Evolutionary conservation across 306 rosid species (phyloP), one percentile per base, ranked within the genome.

Genomic region (Cucurbita ficifolia): DNA sequence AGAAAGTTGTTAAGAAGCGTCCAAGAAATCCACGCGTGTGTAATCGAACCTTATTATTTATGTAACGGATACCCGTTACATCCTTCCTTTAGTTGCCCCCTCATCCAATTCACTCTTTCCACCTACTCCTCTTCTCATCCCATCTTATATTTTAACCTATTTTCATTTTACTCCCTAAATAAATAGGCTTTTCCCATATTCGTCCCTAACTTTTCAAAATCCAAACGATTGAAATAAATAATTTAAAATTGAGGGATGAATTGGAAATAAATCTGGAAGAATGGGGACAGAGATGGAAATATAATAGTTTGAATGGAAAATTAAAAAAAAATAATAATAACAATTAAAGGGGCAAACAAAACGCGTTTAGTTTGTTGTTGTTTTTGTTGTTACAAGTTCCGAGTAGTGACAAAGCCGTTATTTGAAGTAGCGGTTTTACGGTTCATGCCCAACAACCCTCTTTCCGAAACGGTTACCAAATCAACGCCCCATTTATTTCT

Each of bases 381-480:
- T 39, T 48, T 14, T 59, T 62, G 57, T 50, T 45, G 64, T 36
- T 46, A 43, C 14, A 35, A 48, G 64, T 35, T 52, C 52, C 21
- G 61, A 48, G 55, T 13, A 75, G 72, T 59, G 60, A 50, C 53
- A 18, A 56, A 77, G 80, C 83, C 79, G 81, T 83, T 80, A 78
- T 77, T 36, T 58, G 7, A 76, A 45, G 43, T 45, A 60, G 79
- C 93, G 77, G 84, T 84, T 86, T 88, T 67, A 43, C 81, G 80
- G 87, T 88, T 89, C 89, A 81, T 84, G 79, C 85, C 84, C 86
- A 83, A 82, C 88, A 69, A 79, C 77, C 73, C 72, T 40, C 60
- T 65, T 19, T 39, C 18, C 33, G n/a, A 51, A 72, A 77, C 78
- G 56, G 78, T 82, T 79, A 75, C 65, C 68, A 42, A 60, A 35